These are phyloP conservation scores for Cytospora piceae DNA, from an alignment of 2,329 filamentous ascomycete species.

Conservation along the genomic window DNA sequence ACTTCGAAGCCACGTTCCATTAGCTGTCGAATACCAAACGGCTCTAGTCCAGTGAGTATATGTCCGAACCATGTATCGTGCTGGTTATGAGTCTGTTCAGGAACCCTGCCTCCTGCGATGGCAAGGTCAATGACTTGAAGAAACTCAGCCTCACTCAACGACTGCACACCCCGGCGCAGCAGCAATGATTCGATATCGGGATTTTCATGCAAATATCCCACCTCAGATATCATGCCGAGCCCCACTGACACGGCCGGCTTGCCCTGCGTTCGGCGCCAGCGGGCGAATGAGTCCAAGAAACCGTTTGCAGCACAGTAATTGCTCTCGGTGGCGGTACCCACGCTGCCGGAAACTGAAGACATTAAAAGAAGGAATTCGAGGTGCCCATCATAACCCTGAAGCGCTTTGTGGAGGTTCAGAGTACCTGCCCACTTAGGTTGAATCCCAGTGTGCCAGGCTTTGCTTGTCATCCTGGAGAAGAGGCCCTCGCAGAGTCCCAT, in stretches of 20 bases:
- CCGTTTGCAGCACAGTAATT: slow-evolving; percentile 44
- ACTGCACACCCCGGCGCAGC: slow-evolving; percentile 41
- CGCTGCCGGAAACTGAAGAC: slow-evolving; percentile 37
- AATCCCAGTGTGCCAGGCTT: slow-evolving; percentile 5
- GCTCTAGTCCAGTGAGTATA: slow-evolving; percentile 37
- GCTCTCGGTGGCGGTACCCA: slow-evolving; percentile 35
- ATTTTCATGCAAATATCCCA: slow-evolving; percentile 38
- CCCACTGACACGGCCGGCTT: slow-evolving; percentile 42
- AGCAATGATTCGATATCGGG: slow-evolving; percentile 45
- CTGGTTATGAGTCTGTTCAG: neutral
- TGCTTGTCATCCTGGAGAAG: neutral
- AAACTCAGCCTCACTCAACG: slow-evolving; percentile 40
- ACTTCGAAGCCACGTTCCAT: slow-evolving; percentile 32
- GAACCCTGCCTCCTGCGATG: slow-evolving; percentile 23
- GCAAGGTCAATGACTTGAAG: slow-evolving; percentile 37
- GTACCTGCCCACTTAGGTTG: slow-evolving; percentile 47
- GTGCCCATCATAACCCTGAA: slow-evolving; percentile 31
- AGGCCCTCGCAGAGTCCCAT: slow-evolving; percentile 15
- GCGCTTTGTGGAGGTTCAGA: slow-evolving; percentile 44
- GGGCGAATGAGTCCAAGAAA: slow-evolving; percentile 41
- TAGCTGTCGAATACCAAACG: slow-evolving; percentile 31
- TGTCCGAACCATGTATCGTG: slow-evolving; percentile 29
- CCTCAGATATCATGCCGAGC: slow-evolving; percentile 40
- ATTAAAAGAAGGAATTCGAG: slow-evolving; percentile 45
- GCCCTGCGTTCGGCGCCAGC: slow-evolving; percentile 38